These are phyloP conservation scores for Hysterangium stoloniferum DNA, from an alignment of 768 basidiomycete species.

Conservation along the genomic window DNA sequence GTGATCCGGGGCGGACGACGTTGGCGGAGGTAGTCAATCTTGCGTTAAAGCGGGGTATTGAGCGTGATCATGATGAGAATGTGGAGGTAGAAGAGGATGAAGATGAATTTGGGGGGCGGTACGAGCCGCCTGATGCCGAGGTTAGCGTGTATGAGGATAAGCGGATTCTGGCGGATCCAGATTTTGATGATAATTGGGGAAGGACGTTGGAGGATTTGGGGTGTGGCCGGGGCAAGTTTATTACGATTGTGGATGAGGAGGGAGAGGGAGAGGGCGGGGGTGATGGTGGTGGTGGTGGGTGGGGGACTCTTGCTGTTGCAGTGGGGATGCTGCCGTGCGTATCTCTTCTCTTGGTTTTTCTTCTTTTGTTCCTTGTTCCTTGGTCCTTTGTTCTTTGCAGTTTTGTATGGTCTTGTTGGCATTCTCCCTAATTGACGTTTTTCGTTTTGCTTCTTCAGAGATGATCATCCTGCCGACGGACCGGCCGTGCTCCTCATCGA, in stretches of 20 bases:
- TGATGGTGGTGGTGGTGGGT: no score
- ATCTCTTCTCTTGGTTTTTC: neutral
- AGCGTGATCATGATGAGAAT: no score
- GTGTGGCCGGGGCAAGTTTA: constrained; percentile 75
- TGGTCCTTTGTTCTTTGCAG: no score
- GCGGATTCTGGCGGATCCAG: constrained; percentile 82
- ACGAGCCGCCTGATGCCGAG: constrained; percentile 39
- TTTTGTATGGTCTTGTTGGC: no score
- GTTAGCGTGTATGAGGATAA: constrained; percentile 84
- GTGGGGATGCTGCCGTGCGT: constrained; percentile 68
- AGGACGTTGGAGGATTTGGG: constrained; percentile 76
- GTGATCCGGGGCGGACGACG: constrained; percentile 61
- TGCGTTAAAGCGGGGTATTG: no score
- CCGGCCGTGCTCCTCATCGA: constrained; percentile 56
- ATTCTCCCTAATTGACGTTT: no score
- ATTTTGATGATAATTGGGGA: constrained; percentile 85
- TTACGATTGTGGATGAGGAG: constrained; percentile 86
- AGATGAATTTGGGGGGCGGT: constrained; percentile 20
- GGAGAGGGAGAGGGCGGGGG: no score
- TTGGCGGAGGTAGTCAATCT: constrained; percentile 68
- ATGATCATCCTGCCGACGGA: constrained; percentile 44
- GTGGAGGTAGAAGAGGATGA: no score
- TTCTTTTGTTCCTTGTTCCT: constrained; percentile 7
- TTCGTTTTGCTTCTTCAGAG: constrained; percentile 28
- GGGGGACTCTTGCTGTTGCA: constrained; percentile 62